A percentile compares a stretch with the other conserved stretches of the same genome.
These are phyloP conservation scores for Lentinula novae-zelandiae DNA, from an alignment of 1,284 basidiomycete genomes.

Conservation along the genomic window DNA sequence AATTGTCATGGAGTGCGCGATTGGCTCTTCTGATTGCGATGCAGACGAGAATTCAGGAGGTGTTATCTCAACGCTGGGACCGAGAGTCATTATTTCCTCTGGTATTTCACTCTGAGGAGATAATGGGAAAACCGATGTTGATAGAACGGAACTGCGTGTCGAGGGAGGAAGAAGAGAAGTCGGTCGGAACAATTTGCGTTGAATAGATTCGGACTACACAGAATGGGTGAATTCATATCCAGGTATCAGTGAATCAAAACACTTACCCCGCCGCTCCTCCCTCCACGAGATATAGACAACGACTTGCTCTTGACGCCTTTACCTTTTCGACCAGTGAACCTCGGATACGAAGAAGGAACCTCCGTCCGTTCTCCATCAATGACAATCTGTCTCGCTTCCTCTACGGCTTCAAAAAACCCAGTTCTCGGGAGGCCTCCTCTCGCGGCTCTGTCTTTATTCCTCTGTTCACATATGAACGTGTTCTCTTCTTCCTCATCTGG, in stretches of 20 bases:
- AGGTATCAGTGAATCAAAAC: neutral
- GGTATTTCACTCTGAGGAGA: slow-evolving; percentile 21
- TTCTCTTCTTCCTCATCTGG: slow-evolving; percentile 18
- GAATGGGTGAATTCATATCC: neutral
- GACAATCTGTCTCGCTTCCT: slow-evolving; percentile 43
- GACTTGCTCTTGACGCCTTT: slow-evolving; percentile 24
- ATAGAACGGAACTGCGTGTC: slow-evolving; percentile 18
- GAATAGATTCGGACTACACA: slow-evolving; percentile 5
- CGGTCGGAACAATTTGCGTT: slow-evolving; percentile 9
- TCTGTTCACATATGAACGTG: neutral
- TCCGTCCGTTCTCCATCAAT: slow-evolving; percentile 53
- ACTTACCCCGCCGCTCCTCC: slow-evolving; percentile 10
- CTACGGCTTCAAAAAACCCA: slow-evolving; percentile 49
- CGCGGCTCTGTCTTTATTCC: slow-evolving; percentile 23
- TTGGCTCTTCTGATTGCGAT: slow-evolving; percentile 20
- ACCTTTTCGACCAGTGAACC: slow-evolving; percentile 30
- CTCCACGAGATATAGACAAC: neutral
- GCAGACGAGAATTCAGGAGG: slow-evolving; percentile 23
- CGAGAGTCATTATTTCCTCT: slow-evolving; percentile 18
- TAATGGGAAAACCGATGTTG: slow-evolving; percentile 24
- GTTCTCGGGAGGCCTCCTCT: slow-evolving; percentile 41
- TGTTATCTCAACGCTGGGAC: slow-evolving; percentile 31
- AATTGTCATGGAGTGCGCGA: slow-evolving; percentile 57
- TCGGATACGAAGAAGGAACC: slow-evolving; percentile 66
- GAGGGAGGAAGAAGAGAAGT: slow-evolving; percentile 18